Conservation (phyloP, 1,284 basidiomycete genomes). For the Sporisorium graminicola region DNA sequence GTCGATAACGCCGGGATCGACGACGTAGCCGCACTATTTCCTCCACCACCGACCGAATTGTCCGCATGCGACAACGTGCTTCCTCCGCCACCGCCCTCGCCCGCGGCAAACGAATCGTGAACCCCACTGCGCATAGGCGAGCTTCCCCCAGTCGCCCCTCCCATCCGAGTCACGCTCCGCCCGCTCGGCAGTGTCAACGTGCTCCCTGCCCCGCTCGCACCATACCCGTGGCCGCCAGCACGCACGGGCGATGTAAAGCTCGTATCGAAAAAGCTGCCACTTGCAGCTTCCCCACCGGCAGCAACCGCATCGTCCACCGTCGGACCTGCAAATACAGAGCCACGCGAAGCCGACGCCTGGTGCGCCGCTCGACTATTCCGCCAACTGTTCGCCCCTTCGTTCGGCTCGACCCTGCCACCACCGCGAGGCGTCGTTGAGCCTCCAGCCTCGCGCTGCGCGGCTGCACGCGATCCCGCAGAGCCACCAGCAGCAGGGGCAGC, state of each 20-base stretch:
- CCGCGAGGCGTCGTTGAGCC: conserved; percentile 18
- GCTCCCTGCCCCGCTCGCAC: conserved; percentile 14
- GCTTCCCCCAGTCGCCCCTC: neutral
- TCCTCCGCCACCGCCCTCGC: neutral
- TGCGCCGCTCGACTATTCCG: conserved; percentile 9
- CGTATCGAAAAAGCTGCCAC: conserved; percentile 39
- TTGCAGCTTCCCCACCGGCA: conserved; percentile 3
- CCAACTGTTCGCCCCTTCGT: neutral
- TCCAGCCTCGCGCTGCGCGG: conserved; percentile 8
- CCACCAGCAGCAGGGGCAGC: too few species aligned
- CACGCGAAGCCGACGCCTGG: conserved; percentile 6
- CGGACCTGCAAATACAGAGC: conserved; percentile 8
- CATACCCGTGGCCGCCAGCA: conserved; percentile 10
- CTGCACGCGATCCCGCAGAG: neutral
- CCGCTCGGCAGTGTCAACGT: conserved; percentile 40
- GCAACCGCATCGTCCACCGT: conserved; percentile 4
- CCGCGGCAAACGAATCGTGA: conserved; percentile 1
- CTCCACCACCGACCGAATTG: too few species aligned
- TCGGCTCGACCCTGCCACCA: conserved; percentile 3
- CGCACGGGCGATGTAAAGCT: conserved; percentile 38
- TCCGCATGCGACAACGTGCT: neutral
- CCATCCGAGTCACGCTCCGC: conserved; percentile 25
- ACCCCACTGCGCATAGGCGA: conserved; percentile 3
- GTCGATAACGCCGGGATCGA: conserved; percentile 5
- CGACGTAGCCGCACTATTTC: neutral